phyloP scores from a whole-genome alignment of 805 yeast species.

The Helenozyma rhizophorensis region DNA sequence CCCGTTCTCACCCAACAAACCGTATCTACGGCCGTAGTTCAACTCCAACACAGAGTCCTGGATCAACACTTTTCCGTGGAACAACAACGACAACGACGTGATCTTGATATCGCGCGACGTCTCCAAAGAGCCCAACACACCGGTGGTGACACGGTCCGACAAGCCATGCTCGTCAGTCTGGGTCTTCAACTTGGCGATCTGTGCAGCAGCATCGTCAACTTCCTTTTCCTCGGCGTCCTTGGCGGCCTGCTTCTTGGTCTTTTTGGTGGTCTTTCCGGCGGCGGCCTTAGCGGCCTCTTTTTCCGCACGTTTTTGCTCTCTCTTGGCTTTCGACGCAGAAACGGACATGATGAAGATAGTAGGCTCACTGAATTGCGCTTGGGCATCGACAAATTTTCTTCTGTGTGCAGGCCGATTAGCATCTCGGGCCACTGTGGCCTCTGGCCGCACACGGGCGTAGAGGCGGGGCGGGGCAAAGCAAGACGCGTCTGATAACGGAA shows the following conservation, averaged over 20 bases:
- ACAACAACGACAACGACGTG: slow-evolving; percentile 82
- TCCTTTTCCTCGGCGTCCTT: slow-evolving; percentile 50
- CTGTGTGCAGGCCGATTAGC: slow-evolving; percentile 4
- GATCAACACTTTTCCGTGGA: slow-evolving; percentile 95
- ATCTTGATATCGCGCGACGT: slow-evolving; percentile 94
- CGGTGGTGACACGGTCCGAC: slow-evolving; percentile 96
- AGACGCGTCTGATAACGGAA: neutral
- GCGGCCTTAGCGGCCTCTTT: slow-evolving; percentile 44
- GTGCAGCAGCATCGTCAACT: slow-evolving; percentile 62
- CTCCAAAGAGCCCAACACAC: slow-evolving; percentile 83
- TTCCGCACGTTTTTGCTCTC: slow-evolving; percentile 90
- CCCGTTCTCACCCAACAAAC: slow-evolving; percentile 96
- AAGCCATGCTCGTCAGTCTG: slow-evolving; percentile 93
- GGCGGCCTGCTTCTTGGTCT: slow-evolving; percentile 53
- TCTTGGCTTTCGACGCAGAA: slow-evolving; percentile 94
- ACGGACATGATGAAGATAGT: slow-evolving; percentile 37
- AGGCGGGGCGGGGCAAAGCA: slow-evolving; percentile 2
- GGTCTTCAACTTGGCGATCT: slow-evolving; percentile 79
- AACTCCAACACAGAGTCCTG: slow-evolving; percentile 91
- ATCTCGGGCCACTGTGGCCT: too few relatives aligned
- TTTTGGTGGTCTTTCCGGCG: slow-evolving; percentile 73
- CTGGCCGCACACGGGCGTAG: too few relatives aligned
- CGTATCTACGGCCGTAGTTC: slow-evolving; percentile 96
- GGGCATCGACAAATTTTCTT: slow-evolving; percentile 6
- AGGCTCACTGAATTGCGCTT: neutral